Conservation (phyloP, 768 basidiomycete species). For the Asterophora parasitica region DNA sequence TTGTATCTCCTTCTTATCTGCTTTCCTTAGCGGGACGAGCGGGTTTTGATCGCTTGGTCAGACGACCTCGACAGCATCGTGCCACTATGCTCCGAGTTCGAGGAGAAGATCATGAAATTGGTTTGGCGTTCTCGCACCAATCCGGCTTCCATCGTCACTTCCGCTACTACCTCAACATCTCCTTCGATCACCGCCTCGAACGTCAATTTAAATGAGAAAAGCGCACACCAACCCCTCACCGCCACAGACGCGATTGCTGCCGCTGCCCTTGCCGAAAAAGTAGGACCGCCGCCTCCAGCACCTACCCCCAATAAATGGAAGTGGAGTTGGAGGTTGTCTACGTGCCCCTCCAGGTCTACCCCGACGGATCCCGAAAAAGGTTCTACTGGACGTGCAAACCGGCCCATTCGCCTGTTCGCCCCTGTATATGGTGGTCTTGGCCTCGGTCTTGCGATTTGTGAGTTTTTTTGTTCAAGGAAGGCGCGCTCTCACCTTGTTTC, state of each 20-base stretch:
- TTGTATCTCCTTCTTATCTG: conserved; percentile 8
- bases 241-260: conserved; percentile 27
- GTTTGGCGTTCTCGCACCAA: conserved; percentile 45
- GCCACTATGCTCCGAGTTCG: conserved; percentile 66
- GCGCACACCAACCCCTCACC: conserved; percentile 22
- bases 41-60: conserved; percentile 80
- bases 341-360: conserved; percentile 22
- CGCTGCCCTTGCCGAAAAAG: conserved; percentile 28
- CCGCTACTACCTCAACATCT: conserved; percentile 32
- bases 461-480: conserved; percentile 11
- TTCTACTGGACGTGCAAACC: conserved; percentile 26
- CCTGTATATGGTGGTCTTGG: conserved; percentile 73
- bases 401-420: conserved; percentile 60
- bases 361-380: conserved; percentile 51
- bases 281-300: conserved; percentile 17
- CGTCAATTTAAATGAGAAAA: conserved; percentile 51
- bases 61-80: conserved; percentile 80
- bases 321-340: conserved; percentile 45
- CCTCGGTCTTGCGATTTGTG: conserved; percentile 62
- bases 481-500: not conserved
- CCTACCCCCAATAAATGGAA: conserved; percentile 25
- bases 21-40: conserved; percentile 64
- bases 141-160: conserved; percentile 34
- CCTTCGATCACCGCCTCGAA: conserved; percentile 49
- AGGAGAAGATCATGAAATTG: conserved; percentile 58